These are phyloP conservation scores for Eucalyptus urophylla DNA, from an alignment of 345 rosid species.

Conservation along the genomic window DNA sequence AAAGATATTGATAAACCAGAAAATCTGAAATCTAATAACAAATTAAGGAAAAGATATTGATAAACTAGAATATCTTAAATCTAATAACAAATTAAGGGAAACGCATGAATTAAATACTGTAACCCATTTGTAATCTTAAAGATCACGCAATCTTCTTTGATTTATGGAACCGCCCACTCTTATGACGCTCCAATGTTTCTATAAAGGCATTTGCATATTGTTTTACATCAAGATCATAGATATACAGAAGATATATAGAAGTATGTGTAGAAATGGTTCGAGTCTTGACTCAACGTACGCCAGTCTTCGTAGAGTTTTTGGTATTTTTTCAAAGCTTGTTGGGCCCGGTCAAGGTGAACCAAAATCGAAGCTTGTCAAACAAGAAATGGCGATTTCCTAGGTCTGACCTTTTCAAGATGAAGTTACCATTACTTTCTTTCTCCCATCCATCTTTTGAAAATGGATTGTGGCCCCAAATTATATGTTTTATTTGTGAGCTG, in stretches of 20 bases:
- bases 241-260: neutral
- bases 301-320: neutral
- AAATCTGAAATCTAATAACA: no score
- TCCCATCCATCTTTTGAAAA: neutral
- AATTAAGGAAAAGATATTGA: no score
- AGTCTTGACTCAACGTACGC: neutral
- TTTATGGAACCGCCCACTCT: no score
- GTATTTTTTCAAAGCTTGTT: neutral
- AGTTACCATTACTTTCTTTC: neutral
- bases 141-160: no score
- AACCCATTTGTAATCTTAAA: no score
- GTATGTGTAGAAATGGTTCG: neutral
- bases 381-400: neutral
- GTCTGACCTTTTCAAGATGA: neutral
- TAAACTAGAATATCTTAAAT: no score
- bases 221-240: no score
- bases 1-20: no score
- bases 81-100: no score
- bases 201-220: no score
- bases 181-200: no score
- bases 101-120: no score
- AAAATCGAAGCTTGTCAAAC: neutral
- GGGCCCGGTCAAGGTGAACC: neutral
- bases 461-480: neutral
- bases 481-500: neutral